A percentile compares a stretch with the other conserved stretches of the same genome.
Conservation (phyloP, 1,284 basidiomycete genomes). For the Volvariella volvacea region DNA sequence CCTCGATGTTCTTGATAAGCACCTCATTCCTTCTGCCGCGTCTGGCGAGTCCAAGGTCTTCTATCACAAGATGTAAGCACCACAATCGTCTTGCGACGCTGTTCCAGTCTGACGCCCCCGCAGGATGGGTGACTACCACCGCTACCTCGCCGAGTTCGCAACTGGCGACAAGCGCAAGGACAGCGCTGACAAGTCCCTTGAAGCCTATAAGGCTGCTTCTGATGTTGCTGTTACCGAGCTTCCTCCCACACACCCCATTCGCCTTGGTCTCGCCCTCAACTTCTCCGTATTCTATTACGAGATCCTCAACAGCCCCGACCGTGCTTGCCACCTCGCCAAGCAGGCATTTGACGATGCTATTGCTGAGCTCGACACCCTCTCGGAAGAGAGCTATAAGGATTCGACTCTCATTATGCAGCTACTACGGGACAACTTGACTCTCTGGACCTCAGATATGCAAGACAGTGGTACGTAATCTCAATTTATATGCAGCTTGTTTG, state of each 20-base stretch:
- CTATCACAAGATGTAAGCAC: conserved; percentile 98
- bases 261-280: conserved; percentile 98
- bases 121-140: conserved; percentile 99
- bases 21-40: conserved; percentile 97
- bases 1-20: conserved; percentile 96
- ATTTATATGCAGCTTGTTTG: neutral
- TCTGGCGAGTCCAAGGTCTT: conserved; percentile 99
- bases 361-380: conserved; percentile 98
- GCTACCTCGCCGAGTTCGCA: conserved; percentile 99
- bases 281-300: conserved; percentile 99
- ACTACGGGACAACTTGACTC: conserved; percentile 95
- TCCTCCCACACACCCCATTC: conserved; percentile 98
- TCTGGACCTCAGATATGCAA: conserved; percentile 98
- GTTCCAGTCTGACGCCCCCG: conserved; percentile 5
- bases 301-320: conserved; percentile 99
- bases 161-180: conserved; percentile 99
- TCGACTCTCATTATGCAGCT: conserved; percentile 99
- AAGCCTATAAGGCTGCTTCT: conserved; percentile 99
- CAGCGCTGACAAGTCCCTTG: conserved; percentile 96
- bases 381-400: conserved; percentile 99
- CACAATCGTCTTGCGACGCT: neutral
- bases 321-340: conserved; percentile 99
- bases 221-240: conserved; percentile 98
- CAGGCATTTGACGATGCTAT: conserved; percentile 99
- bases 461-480: conserved; percentile 57